Evolutionary conservation across 2,329 filamentous ascomycete genomes (phyloP), one percentile per base, ranked within the genome.

Genomic region (Lojkania enalia): DNA sequence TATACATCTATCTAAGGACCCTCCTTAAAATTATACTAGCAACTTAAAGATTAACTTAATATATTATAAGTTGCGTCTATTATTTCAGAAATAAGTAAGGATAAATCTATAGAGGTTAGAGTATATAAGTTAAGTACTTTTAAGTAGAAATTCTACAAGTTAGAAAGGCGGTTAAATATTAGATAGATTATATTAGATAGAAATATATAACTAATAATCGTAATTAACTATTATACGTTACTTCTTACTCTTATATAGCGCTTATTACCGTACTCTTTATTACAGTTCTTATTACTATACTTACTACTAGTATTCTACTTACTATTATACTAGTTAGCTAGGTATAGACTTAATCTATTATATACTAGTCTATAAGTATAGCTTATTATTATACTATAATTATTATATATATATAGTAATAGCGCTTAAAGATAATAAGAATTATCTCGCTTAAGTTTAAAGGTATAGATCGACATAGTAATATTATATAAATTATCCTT

Each of bases 1-100:
- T 51, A 51, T 35, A 52, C 38, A 32, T 13, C 46, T 23, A 33
- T 51, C 35, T 41, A 45, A 46, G 48, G 46, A 29, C 41, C 48
- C 42, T 45, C 45, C 35, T 45, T 41, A 18, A 42, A 49, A 49
- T 38, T 18, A 42, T 42, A 31, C 33, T 39, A 35, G 29, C 2
- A 39, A 38, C 40, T 49, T 14, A 23, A 43, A 46, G 20, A 41
- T 42, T 41, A 31, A 38, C 48, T 51, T 46, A 6, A 51, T 38
- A 19, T 35, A 36, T 46, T 51, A 32, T 41, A 49, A 47, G 23
- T 39, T 44, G 38, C 35, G 35, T 41, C 43, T 33, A 16, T 30
- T 23, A 31, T 45, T 16, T 32, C 30, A 13, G 31, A 46, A 36
- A 20, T 14, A 44, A 32, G 30, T 30, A n/a, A 38, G 43, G 30